These are phyloP conservation scores for Beta macrorhiza DNA, from an alignment of 179 eudicot species.

Conservation along the genomic window DNA sequence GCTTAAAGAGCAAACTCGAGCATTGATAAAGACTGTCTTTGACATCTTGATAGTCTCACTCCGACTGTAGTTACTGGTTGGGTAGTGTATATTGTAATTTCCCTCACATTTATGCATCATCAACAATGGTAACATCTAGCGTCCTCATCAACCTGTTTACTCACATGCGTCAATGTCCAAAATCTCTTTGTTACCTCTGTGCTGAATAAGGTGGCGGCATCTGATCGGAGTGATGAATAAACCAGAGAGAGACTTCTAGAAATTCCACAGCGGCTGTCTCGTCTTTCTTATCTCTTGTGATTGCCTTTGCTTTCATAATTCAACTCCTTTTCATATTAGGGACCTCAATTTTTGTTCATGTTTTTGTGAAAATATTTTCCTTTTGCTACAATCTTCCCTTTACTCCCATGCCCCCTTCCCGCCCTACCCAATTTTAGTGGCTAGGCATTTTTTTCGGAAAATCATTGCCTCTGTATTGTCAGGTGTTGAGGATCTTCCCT, in stretches of 20 bases:
- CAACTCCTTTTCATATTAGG: not conserved
- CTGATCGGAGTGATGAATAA: not conserved
- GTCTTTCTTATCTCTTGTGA: not conserved
- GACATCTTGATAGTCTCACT: not conserved
- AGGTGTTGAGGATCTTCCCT: slow-evolving; percentile 73
- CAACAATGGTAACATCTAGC: not conserved
- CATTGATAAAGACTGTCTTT: not conserved
- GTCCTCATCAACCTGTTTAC: not conserved
- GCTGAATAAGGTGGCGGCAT: not conserved
- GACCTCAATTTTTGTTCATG: not conserved
- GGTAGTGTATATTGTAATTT: not conserved
- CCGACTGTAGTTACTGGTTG: not conserved
- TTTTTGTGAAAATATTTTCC: not conserved
- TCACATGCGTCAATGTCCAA: not conserved
- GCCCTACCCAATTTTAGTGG: not conserved
- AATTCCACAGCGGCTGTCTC: not conserved
- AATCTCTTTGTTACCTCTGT: not conserved
- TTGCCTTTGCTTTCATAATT: not conserved
- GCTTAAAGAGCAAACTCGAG: not conserved
- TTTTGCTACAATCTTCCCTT: not conserved
- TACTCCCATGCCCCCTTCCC: not conserved
- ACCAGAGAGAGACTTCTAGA: not conserved
- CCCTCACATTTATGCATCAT: not conserved
- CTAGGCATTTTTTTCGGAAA: not conserved
- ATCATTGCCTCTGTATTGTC: slow-evolving; percentile 17